Evolutionary conservation across 1,284 basidiomycete species (phyloP), one percentile per base, ranked within the genome.

Genomic region (Irpex sp.): DNA sequence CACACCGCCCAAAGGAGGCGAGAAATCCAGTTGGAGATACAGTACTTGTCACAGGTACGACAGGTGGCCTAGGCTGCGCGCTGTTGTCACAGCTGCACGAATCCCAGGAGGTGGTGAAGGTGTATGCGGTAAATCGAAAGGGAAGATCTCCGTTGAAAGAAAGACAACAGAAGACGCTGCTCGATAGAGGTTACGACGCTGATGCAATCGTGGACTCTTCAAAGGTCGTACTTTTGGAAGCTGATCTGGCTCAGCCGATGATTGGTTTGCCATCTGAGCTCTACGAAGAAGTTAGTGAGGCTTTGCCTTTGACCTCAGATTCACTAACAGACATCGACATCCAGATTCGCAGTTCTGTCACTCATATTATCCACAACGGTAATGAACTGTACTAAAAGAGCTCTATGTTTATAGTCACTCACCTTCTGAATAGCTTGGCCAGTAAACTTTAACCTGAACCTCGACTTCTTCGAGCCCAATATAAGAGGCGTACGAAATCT

Each of bases 381-480:
- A 62, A 69, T 65, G 66, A 8, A 28, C 39, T 12, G 21, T 54
- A 33, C 51, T 5, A 48, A 4, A 49, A 9, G 19, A 54, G 16
- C 28, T 33, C 28, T 33, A 2, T 33, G 28, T 9, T n/a, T 47
- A 37, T 19, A 14, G 23, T 2, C 10, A 28, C 18, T 58, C n/a
- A 28, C 21, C 18, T 14, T 35, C 42, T 48, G 28, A 33, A 51
- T 47, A 68, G 74, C 73, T 9, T 76, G 72, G 69, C 63, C 62
- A 1, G 69, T 76, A 14, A 69, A 76, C 62, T 75, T 76, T 64
- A 74, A 75, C 57, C 56, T 71, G 51, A 53, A 57, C 5, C 58
- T 67, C 14, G 39, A 33, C 33, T 9, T 64, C 61, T 67, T 67
- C 39, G 65, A 67, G 45, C 57, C 62, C 9, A 61, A 60, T 35